These are phyloP conservation scores for Ganoderma sinense DNA, from an alignment of 1,284 basidiomycete genomes.

Conservation along the genomic window DNA sequence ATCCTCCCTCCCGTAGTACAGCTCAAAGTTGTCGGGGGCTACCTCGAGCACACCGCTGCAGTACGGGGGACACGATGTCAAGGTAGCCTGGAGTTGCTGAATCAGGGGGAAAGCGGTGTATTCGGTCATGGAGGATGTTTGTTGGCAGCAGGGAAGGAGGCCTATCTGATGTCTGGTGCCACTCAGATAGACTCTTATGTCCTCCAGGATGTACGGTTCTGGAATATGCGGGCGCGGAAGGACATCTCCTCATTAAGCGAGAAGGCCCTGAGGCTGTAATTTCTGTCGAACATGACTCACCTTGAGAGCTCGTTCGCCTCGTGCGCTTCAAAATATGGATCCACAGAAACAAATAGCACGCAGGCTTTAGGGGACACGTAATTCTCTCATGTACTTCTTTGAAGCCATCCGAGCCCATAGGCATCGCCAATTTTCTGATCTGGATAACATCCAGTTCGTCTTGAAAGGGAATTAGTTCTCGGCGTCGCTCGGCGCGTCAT, in stretches of 20 bases:
- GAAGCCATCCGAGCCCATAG: no score
- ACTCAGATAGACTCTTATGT: neutral
- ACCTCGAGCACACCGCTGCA: slow-evolving; percentile 19
- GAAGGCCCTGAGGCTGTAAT: neutral
- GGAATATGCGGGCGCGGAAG: neutral
- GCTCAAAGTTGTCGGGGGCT: neutral
- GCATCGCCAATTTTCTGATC: no score
- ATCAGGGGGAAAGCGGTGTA: neutral
- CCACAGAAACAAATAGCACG: neutral
- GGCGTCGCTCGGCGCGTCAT: no score
- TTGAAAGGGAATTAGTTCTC: no score
- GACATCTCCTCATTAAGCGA: neutral
- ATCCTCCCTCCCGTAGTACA: slow-evolving; percentile 27
- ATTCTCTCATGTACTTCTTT: no score
- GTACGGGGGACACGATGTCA: slow-evolving; percentile 9
- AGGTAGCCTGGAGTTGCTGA: slow-evolving; percentile 5
- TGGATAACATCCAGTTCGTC: no score
- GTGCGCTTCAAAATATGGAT: neutral
- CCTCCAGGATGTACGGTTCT: neutral
- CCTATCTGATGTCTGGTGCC: neutral
- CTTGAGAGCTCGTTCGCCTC: neutral
- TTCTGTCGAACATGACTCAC: neutral
- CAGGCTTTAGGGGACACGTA: no score
- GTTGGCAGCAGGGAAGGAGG: neutral
- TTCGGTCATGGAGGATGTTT: neutral